A percentile compares a stretch with the other conserved stretches of the same genome.
These are phyloP conservation scores for Jaminaea rosea DNA, from an alignment of 1,284 basidiomycete species.

Conservation along the genomic window DNA sequence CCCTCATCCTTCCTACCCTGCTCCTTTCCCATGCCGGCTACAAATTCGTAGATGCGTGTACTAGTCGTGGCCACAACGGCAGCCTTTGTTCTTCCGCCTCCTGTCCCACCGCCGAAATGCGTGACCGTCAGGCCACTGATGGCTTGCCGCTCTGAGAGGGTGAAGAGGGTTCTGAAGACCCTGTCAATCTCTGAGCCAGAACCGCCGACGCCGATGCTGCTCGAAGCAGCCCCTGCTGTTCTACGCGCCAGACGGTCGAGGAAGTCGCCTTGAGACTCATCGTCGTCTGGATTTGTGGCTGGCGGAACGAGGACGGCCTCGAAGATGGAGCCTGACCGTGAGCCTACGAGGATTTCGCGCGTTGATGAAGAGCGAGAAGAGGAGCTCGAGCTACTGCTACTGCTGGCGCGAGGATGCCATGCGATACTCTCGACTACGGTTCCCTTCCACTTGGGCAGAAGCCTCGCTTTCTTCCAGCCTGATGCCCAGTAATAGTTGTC, in stretches of 20 bases:
- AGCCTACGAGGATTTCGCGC: slow-evolving; percentile 79
- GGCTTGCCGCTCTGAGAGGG: slow-evolving; percentile 33
- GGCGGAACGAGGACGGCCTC: slow-evolving; percentile 67
- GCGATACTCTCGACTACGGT: slow-evolving; percentile 76
- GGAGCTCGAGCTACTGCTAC: neutral
- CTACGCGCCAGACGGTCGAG: slow-evolving; percentile 42
- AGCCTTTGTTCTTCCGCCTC: slow-evolving; percentile 11
- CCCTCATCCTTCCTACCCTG: slow-evolving; percentile 51
- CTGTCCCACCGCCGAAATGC: slow-evolving; percentile 13
- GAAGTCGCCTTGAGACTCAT: slow-evolving; percentile 49
- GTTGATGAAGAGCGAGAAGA: slow-evolving; percentile 49
- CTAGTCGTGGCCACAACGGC: slow-evolving; percentile 72
- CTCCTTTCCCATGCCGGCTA: slow-evolving; percentile 56
- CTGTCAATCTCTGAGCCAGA: slow-evolving; percentile 25
- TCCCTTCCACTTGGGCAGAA: slow-evolving; percentile 61
- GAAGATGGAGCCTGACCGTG: slow-evolving; percentile 45
- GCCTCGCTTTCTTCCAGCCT: slow-evolving; percentile 34
- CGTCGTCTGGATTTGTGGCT: slow-evolving; percentile 46
- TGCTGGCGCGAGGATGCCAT: slow-evolving; percentile 58
- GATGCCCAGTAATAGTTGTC: slow-evolving; percentile 75
- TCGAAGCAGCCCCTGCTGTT: slow-evolving; percentile 26
- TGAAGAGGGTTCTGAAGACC: slow-evolving; percentile 25
- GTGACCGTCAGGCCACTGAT: slow-evolving; percentile 30
- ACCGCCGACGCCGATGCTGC: no score
- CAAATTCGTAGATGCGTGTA: slow-evolving; percentile 82